phyloP scores from a whole-genome alignment of 495 filamentous ascomycete species.

The Talaromyces trachyspermus region DNA sequence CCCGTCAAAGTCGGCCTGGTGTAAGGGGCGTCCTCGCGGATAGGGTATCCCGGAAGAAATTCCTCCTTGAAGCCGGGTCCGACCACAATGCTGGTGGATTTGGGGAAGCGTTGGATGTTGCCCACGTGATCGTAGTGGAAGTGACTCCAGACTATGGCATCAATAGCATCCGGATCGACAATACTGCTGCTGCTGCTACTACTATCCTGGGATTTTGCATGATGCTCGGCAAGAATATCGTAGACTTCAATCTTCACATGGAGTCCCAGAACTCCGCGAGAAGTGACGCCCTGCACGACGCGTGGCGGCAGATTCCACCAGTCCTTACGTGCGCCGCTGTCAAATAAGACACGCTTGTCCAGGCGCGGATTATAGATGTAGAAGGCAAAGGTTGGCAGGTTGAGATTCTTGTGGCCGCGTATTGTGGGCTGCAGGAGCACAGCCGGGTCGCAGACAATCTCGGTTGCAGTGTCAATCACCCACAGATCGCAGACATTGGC shows the following conservation, averaged over 20 bases:
- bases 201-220: neutral
- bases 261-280: neutral
- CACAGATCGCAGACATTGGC: neutral
- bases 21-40: conserved; percentile 11
- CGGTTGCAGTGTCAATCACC: neutral
- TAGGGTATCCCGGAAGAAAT: conserved; percentile 25
- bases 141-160: conserved; percentile 13
- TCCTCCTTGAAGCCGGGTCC: conserved; percentile 24
- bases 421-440: neutral
- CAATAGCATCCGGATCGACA: neutral
- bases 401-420: conserved; percentile 2
- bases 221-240: neutral
- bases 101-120: conserved; percentile 22
- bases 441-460: neutral
- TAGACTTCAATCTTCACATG: neutral
- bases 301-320: neutral
- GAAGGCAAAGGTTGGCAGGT: conserved; percentile 4
- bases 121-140: conserved; percentile 25
- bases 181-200: neutral
- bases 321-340: conserved; percentile 2
- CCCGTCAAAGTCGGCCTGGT: conserved; percentile 8
- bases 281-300: neutral
- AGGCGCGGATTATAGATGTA: conserved; percentile 3
- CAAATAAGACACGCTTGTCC: conserved; percentile 2
- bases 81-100: conserved; percentile 22